Evolutionary conservation across 2,329 filamentous ascomycete genomes (phyloP).

Genomic region (Aureobasidium sp.): DNA sequence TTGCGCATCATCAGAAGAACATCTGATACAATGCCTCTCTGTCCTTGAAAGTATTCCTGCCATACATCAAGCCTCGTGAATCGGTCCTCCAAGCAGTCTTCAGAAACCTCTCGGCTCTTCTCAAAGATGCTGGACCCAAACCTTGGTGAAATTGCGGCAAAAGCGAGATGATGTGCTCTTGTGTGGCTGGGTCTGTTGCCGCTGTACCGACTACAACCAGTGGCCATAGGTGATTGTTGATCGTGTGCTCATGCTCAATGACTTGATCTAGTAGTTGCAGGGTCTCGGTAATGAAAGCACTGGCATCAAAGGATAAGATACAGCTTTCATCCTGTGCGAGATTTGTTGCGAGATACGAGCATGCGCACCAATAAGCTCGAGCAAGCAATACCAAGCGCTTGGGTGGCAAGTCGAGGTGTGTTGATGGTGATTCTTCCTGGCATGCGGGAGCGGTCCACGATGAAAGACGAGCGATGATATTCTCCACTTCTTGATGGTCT

Average conservation of each 20-base stretch:
- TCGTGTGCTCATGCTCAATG: background rate
- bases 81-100: background rate
- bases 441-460: slow-evolving; percentile 3
- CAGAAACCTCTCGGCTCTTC: background rate
- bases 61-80: background rate
- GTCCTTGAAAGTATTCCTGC: background rate
- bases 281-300: background rate
- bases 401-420: background rate
- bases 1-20: background rate
- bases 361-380: slow-evolving; percentile 4
- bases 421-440: background rate
- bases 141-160: background rate
- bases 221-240: background rate
- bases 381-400: background rate
- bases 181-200: background rate
- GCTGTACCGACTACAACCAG: slow-evolving; percentile 4
- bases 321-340: background rate
- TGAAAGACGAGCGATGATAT: background rate
- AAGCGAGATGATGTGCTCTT: background rate
- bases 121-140: background rate
- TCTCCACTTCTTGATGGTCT: background rate
- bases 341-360: background rate
- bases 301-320: background rate
- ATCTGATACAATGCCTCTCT: background rate
- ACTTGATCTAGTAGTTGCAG: background rate